phyloP scores from a whole-genome alignment of 371 early-diverging fungal genomes.

The Neoconidiobolus thromboides region DNA sequence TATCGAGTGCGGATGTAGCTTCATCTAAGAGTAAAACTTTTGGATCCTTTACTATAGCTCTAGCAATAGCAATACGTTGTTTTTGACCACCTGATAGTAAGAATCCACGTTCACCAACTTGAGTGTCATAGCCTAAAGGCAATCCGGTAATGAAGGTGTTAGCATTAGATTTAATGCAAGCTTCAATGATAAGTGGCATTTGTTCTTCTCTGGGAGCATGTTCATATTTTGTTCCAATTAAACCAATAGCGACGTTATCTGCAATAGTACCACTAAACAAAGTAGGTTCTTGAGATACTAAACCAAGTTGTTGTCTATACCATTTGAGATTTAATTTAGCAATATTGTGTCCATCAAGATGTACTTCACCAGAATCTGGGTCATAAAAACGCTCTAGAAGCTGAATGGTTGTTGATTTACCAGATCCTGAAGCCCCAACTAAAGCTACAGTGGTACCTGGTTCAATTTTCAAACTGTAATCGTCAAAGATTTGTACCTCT shows the following conservation, averaged over 20 bases:
- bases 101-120: constrained; percentile 38
- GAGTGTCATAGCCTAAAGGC: constrained; percentile 53
- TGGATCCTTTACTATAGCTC: constrained; percentile 59
- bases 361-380: constrained; percentile 32
- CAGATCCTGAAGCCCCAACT: constrained; percentile 69
- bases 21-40: constrained; percentile 68
- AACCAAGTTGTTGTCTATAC: constrained; percentile 57
- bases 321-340: constrained; percentile 42
- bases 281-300: constrained; percentile 77
- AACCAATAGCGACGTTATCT: constrained; percentile 54
- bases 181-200: constrained; percentile 18
- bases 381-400: constrained; percentile 85
- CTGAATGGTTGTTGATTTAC: constrained; percentile 76
- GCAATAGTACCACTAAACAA: constrained; percentile 65
- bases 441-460: constrained; percentile 62
- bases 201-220: constrained; percentile 12
- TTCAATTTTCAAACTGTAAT: constrained; percentile 30
- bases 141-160: constrained; percentile 52
- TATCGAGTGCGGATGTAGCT: constrained; percentile 69
- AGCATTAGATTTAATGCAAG: constrained; percentile 43
- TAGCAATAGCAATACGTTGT: constrained; percentile 48
- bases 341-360: constrained; percentile 48
- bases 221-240: constrained; percentile 17
- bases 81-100: constrained; percentile 35
- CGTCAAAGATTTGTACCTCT: constrained; percentile 41